Base-by-base conservation (phyloP, 73 alveolate genomes). In the Paramecium octaurelia region DNA sequence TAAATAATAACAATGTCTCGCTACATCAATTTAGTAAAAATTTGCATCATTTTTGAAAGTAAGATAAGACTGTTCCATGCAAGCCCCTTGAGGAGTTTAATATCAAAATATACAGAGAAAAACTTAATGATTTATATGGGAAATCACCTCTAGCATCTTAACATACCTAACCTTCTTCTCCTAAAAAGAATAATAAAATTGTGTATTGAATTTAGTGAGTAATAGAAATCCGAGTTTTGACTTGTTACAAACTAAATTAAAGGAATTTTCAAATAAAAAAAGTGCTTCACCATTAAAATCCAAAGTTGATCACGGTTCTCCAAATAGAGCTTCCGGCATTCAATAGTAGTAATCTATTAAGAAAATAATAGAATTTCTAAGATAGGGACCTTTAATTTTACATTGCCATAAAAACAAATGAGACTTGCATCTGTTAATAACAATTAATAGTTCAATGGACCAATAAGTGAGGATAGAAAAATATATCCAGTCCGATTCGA, bases 71-170 rank as follows among this genome's bases (percentile, higher is more conserved):
- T 31, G 46, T 64, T 34, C 84, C 84, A 31, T 64, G 84, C 46
- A 64, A 34, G 21, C 84, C 84, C 12, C 46, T 64, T 27, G 84
- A 64, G n/a, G 84, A 64, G 46, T 80, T 80, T 23, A 35, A 80
- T 80, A 44, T 80, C 6, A 80, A 80, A 44, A 21, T 43, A 44
- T 80, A 80, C 16, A 40, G 91, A 80, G 91, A 80, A 27, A 42
- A 48, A 80, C 73, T 80, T 4, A 40, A 80, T 44, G 91, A 80
- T n/a, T 44, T 43, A 80, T 80, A 80, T 80, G 91, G 76, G 11
- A 80, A 42, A 64, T 64, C 84, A 10, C 84, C 84, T 27, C 1
- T 64, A 27, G 46, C 84, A 34, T 31, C 42, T 1, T 31, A 64
- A 5, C 34, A 31, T 73, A 73, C 87, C 10, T 73, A 31, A n/a